phyloP scores from a whole-genome alignment of 306 rosid species.

The Carpinus fangiana region DNA sequence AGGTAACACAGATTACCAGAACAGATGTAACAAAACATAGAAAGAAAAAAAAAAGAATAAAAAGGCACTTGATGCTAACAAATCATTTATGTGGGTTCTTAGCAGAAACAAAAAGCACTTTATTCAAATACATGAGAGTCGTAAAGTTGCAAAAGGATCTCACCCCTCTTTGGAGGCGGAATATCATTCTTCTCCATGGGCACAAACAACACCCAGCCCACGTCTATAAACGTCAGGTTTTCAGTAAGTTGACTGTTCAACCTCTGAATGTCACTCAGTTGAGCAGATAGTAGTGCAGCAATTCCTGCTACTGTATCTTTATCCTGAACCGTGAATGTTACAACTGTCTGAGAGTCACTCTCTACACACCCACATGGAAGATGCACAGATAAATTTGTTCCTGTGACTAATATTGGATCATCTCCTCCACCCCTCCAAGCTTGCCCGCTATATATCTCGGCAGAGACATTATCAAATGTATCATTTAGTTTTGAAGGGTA shows the following conservation, averaged over 20 bases:
- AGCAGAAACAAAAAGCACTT: not conserved
- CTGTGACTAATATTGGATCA: not conserved
- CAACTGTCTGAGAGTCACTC: slow-evolving; percentile 57
- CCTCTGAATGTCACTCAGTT: slow-evolving; percentile 25
- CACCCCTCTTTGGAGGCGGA: slow-evolving; percentile 34
- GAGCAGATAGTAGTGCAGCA: slow-evolving; percentile 44
- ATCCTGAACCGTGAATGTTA: slow-evolving; percentile 64
- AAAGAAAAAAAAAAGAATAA: not conserved
- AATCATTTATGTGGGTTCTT: slow-evolving; percentile 49
- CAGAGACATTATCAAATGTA: slow-evolving; percentile 31
- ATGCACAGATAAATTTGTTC: slow-evolving; percentile 30
- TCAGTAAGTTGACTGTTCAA: slow-evolving; percentile 40
- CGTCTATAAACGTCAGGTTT: slow-evolving; percentile 36
- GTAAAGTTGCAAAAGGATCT: slow-evolving; percentile 9
- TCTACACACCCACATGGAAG: slow-evolving; percentile 73
- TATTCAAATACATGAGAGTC: not conserved
- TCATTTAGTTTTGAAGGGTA: slow-evolving; percentile 43
- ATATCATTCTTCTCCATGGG: slow-evolving; percentile 58
- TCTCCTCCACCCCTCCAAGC: slow-evolving; percentile 32
- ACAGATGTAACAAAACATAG: not conserved
- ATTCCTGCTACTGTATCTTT: slow-evolving; percentile 50
- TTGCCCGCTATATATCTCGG: slow-evolving; percentile 54
- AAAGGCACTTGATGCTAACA: not conserved
- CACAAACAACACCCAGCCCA: slow-evolving; percentile 65
- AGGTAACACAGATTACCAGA: no score